phyloP scores from a whole-genome alignment of 2,329 filamentous ascomycete genomes.

The Mycosphaerella sp. region DNA sequence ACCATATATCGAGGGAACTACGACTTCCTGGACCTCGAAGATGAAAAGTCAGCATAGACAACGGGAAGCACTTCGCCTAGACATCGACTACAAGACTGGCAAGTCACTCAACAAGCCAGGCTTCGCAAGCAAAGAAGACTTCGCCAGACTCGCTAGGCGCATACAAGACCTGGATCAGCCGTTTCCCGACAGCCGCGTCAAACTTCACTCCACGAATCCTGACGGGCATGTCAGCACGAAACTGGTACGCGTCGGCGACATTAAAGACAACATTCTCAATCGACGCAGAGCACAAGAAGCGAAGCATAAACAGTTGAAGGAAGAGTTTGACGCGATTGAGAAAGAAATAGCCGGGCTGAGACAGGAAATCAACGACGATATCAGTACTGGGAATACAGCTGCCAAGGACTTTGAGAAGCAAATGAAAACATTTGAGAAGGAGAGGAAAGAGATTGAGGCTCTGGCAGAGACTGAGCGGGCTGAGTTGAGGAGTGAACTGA shows the following conservation, averaged over 20 bases:
- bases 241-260: slow-evolving; percentile 17
- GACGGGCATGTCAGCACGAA: slow-evolving; percentile 1
- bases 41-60: slow-evolving; percentile 5
- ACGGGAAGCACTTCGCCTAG: slow-evolving; percentile 21
- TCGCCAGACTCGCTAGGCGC: slow-evolving; percentile 21
- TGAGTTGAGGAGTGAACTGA: slow-evolving; percentile 21
- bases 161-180: slow-evolving; percentile 11
- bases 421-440: slow-evolving; percentile 16
- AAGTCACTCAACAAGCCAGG: slow-evolving; percentile 12
- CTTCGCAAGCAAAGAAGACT: slow-evolving; percentile 18
- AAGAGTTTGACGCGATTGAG: slow-evolving; percentile 18
- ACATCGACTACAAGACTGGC: slow-evolving; percentile 18
- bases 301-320: slow-evolving; percentile 14
- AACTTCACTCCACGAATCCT: slow-evolving; percentile 1
- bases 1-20: slow-evolving; percentile 7
- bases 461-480: slow-evolving; percentile 17
- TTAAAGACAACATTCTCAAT: slow-evolving; percentile 17
- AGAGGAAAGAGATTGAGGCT: slow-evolving; percentile 17
- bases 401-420: slow-evolving; percentile 14
- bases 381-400: slow-evolving; percentile 6
- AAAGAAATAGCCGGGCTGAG: slow-evolving; percentile 20
- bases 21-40: slow-evolving; percentile 1
- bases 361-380: slow-evolving; percentile 14
- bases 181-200: slow-evolving; percentile 17
- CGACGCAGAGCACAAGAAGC: slow-evolving; percentile 11